These are phyloP conservation scores for Pilatotrama ljubarskyi DNA, from an alignment of 768 basidiomycete species.

Conservation along the genomic window DNA sequence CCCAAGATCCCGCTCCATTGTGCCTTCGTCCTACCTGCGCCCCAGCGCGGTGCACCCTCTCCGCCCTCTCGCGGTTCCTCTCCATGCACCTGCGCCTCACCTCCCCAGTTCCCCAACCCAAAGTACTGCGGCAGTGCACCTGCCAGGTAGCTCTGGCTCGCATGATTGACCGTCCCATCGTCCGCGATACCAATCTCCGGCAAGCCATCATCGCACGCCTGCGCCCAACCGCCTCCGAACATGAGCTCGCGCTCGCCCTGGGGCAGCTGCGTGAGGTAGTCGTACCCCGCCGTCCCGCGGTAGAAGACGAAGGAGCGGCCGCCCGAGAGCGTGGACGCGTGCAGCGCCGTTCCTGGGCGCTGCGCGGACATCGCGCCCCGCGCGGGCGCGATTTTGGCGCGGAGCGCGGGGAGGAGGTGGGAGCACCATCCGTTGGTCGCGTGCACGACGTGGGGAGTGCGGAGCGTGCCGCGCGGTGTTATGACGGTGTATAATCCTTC, in stretches of 20 bases:
- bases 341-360: conserved; percentile 44
- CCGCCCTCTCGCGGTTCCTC: not conserved
- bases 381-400: conserved; percentile 60
- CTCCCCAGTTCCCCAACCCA: conserved; percentile 44
- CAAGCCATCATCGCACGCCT: conserved; percentile 29
- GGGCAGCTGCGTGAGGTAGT: conserved; percentile 70
- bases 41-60: conserved; percentile 31
- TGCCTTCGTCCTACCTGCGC: conserved; percentile 49
- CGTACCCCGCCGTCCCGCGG: conserved; percentile 47
- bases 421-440: conserved; percentile 85
- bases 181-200: conserved; percentile 33
- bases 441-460: conserved; percentile 68
- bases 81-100: conserved; percentile 32
- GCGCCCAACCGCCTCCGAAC: conserved; percentile 62
- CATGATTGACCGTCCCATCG: conserved; percentile 39
- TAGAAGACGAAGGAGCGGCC: conserved; percentile 61
- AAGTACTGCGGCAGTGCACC: conserved; percentile 60
- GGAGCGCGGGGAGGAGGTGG: conserved; percentile 64
- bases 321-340: conserved; percentile 34
- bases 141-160: conserved; percentile 43
- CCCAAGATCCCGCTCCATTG: conserved; percentile 68
- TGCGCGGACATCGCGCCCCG: conserved; percentile 69
- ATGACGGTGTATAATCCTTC: conserved; percentile 48
- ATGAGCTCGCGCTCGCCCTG: conserved; percentile 51
- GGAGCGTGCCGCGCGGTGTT: conserved; percentile 62